Conservation (phyloP, 202 grass and related monocot genomes). For the Setaria italica region DNA sequence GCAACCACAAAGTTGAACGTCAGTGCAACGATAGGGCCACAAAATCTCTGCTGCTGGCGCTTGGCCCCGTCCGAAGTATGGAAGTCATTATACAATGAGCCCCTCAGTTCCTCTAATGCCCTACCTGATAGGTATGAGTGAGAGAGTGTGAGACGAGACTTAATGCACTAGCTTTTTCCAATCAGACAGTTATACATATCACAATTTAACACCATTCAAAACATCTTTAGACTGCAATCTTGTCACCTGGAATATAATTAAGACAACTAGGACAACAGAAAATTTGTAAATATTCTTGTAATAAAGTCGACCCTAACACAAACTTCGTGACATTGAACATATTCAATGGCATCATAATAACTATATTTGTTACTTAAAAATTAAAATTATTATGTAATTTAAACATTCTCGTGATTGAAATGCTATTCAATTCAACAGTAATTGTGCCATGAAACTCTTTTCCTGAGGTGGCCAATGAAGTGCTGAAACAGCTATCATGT, state of each 20-base stretch:
- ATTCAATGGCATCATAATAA: not conserved
- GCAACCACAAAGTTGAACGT: conserved; percentile 93
- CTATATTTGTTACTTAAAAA: conserved; percentile 4
- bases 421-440: not conserved
- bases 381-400: not conserved
- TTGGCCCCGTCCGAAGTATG: conserved; percentile 95
- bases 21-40: conserved; percentile 79
- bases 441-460: conserved; percentile 18
- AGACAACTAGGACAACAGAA: not conserved
- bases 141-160: not conserved
- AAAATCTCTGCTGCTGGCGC: conserved; percentile 80
- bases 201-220: conserved; percentile 9
- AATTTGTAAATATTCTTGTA: conserved; percentile 4
- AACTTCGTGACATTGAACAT: conserved; percentile 20
- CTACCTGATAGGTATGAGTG: conserved; percentile 51
- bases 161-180: conserved; percentile 33
- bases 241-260: not conserved
- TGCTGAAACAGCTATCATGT: conserved; percentile 21
- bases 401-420: not conserved
- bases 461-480: not conserved
- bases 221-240: conserved; percentile 7
- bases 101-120: conserved; percentile 74
- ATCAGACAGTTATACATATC: conserved; percentile 14
- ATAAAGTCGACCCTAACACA: not conserved
- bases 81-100: conserved; percentile 78